Percentiles rank a stretch among this genome's conserved stretches.
These are phyloP conservation scores for Alternaria sp. DNA, from an alignment of 2,329 filamentous ascomycete species.

Conservation along the genomic window DNA sequence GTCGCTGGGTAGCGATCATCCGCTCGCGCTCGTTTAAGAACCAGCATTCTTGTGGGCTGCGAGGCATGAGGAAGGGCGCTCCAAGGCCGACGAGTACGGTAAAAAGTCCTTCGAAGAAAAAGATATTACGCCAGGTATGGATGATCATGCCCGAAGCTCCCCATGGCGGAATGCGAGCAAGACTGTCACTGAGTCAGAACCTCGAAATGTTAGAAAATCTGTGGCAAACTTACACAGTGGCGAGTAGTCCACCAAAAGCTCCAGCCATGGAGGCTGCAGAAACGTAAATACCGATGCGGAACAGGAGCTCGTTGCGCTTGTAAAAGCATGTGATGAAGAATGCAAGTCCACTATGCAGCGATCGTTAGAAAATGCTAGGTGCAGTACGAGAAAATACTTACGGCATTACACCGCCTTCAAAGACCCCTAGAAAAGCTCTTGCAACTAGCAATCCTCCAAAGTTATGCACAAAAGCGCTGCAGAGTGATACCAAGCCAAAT, in stretches of 20 bases:
- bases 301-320: slow-evolving; percentile 64
- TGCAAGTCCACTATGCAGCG: slow-evolving; percentile 56
- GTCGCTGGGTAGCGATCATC: slow-evolving; percentile 62
- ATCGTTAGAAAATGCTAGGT: slow-evolving; percentile 9
- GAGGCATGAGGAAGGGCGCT: slow-evolving; percentile 64
- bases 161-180: slow-evolving; percentile 61
- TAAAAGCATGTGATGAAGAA: slow-evolving; percentile 67
- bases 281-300: slow-evolving; percentile 66
- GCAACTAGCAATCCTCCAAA: slow-evolving; percentile 59
- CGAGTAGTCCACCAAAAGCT: slow-evolving; percentile 66
- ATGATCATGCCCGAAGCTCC: slow-evolving; percentile 56
- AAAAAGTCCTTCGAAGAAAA: slow-evolving; percentile 69
- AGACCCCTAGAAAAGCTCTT: slow-evolving; percentile 62
- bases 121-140: slow-evolving; percentile 61
- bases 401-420: slow-evolving; percentile 67
- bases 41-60: slow-evolving; percentile 58
- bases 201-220: neutral
- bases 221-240: slow-evolving; percentile 56
- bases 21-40: slow-evolving; percentile 64
- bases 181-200: slow-evolving; percentile 18
- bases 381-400: slow-evolving; percentile 26
- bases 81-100: slow-evolving; percentile 60
- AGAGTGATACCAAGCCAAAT: slow-evolving; percentile 65
- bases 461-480: slow-evolving; percentile 62
- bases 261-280: slow-evolving; percentile 65